phyloP scores from a whole-genome alignment of 306 rosid species.

The Ormosia semicastrata region DNA sequence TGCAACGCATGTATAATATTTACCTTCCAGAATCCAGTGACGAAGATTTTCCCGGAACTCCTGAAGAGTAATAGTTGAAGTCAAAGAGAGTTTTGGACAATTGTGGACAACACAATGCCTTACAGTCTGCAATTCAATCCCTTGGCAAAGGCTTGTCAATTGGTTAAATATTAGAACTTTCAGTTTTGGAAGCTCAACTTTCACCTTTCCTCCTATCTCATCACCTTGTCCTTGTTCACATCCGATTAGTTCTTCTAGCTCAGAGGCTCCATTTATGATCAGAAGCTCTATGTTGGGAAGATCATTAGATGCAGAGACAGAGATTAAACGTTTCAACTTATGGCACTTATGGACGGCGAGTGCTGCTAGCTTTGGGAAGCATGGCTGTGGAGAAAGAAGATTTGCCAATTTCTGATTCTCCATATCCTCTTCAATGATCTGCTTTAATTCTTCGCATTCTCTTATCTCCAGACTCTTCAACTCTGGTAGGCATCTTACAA shows the following conservation, averaged over 20 bases:
- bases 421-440: conserved; percentile 3
- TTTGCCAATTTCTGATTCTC: not conserved
- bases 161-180: too few relatives aligned
- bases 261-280: not conserved
- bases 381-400: too few relatives aligned
- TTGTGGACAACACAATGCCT: not conserved
- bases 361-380: not conserved
- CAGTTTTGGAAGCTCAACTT: conserved; percentile 23
- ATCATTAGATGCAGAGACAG: not conserved
- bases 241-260: not conserved
- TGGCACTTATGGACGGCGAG: not conserved
- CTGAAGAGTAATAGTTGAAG: not conserved
- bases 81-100: conserved; percentile 14
- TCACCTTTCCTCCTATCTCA: not conserved
- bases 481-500: conserved; percentile 11
- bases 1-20: too few relatives aligned
- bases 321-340: conserved; percentile 5
- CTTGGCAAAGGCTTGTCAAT: conserved; percentile 10
- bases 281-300: conserved; percentile 1
- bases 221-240: not conserved
- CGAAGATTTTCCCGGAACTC: not conserved
- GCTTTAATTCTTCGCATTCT: conserved; percentile 9
- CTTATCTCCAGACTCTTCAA: not conserved
- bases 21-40: too few relatives aligned
- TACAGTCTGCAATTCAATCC: not conserved